A percentile compares a stretch with the other conserved stretches of the same genome.
Evolutionary conservation across 345 rosid genomes (phyloP).

Genomic region (Brassica carinata): DNA sequence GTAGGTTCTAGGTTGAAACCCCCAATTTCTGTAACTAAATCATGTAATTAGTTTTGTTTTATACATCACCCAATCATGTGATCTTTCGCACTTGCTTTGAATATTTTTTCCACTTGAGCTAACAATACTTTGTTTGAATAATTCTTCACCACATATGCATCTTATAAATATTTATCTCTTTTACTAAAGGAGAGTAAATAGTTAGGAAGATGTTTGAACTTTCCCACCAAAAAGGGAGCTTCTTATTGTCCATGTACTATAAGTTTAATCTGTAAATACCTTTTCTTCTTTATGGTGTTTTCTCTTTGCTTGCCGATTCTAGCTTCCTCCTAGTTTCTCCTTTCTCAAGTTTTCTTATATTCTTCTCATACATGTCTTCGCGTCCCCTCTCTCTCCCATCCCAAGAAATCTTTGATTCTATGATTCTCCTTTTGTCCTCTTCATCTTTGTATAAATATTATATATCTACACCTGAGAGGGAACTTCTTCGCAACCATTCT

Average conservation of each 20-base stretch:
- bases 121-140: too few species aligned
- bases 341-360: constrained; percentile 97
- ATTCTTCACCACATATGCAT: too few species aligned
- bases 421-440: constrained; percentile 33
- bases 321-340: constrained; percentile 66
- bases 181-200: too few species aligned
- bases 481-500: constrained; percentile 55
- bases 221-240: background rate
- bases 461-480: constrained; percentile 40
- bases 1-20: too few species aligned
- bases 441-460: constrained; percentile 40
- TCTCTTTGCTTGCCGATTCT: constrained; percentile 77
- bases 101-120: too few species aligned
- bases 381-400: constrained; percentile 9
- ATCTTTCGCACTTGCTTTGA: too few species aligned
- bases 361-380: constrained; percentile 51
- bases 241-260: background rate
- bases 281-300: constrained; percentile 58
- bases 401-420: constrained; percentile 72
- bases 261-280: constrained; percentile 30
- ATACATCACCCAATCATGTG: too few species aligned
- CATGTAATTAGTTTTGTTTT: too few species aligned
- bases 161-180: too few species aligned
- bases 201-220: too few species aligned
- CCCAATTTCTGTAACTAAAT: too few species aligned